Percentiles rank a stretch among this genome's conserved stretches.
Evolutionary conservation across 805 yeast species (phyloP).

Genomic region (Candida palmyrensis): DNA sequence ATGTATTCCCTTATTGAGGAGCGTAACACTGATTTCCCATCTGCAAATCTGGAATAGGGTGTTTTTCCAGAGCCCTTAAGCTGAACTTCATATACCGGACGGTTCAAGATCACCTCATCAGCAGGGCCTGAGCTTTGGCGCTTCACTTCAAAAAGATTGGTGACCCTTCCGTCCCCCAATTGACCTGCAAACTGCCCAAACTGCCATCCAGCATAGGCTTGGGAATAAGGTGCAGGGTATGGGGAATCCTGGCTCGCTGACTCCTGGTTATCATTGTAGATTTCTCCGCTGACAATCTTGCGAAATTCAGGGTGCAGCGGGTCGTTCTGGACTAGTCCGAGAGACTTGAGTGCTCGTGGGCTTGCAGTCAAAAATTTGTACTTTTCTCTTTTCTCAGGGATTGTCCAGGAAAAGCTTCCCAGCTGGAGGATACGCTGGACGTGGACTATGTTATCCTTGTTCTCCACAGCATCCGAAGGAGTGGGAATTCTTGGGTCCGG

Average conservation of each 20-base stretch:
- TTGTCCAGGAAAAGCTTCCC: slow-evolving; percentile 70
- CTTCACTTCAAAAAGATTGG: slow-evolving; percentile 71
- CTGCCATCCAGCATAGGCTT: slow-evolving; percentile 94
- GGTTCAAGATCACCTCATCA: slow-evolving; percentile 18
- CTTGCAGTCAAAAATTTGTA: slow-evolving; percentile 56
- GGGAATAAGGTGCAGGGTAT: slow-evolving; percentile 72
- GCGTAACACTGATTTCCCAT: slow-evolving; percentile 88
- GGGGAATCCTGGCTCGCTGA: slow-evolving; percentile 12
- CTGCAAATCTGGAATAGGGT: slow-evolving; percentile 92
- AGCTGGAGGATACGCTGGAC: slow-evolving; percentile 36
- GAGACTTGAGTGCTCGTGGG: slow-evolving; percentile 52
- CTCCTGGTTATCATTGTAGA: slow-evolving; percentile 22
- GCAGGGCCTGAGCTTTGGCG: slow-evolving; percentile 5
- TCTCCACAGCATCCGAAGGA: slow-evolving; percentile 20
- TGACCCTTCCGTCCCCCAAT: slow-evolving; percentile 91
- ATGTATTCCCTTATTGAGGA: slow-evolving; percentile 87
- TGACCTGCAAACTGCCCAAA: slow-evolving; percentile 97
- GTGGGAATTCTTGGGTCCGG: slow-evolving; percentile 28
- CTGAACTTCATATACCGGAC: slow-evolving; percentile 59
- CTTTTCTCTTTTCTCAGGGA: slow-evolving; percentile 57
- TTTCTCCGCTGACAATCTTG: slow-evolving; percentile 58
- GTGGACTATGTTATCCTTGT: slow-evolving; percentile 25
- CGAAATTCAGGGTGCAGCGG: slow-evolving; percentile 41
- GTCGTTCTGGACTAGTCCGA: slow-evolving; percentile 46
- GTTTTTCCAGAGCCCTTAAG: slow-evolving; percentile 91